Conservation (phyloP, 2,329 filamentous ascomycete genomes). For the Cordyceps sp. region DNA sequence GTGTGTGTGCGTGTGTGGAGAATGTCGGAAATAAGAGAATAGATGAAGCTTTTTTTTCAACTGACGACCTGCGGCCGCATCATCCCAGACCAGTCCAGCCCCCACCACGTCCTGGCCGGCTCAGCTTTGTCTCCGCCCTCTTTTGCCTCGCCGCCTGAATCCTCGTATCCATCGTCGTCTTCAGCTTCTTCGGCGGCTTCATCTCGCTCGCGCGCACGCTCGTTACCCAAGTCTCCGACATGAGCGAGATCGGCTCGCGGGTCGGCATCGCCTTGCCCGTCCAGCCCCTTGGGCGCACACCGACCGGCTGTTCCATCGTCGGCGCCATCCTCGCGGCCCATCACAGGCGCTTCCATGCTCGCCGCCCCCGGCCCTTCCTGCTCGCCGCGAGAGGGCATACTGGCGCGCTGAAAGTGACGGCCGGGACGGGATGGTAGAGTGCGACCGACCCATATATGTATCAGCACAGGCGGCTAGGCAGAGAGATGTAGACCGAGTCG, state of each 20-base stretch:
- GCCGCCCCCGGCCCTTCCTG: no score
- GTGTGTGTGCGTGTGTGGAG: no score
- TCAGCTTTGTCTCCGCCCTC: slow-evolving; percentile 30
- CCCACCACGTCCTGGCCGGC: slow-evolving; percentile 32
- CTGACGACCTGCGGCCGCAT: no score
- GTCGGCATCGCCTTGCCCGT: slow-evolving; percentile 47
- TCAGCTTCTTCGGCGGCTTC: slow-evolving; percentile 54
- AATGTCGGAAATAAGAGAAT: no score
- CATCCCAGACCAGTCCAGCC: no score
- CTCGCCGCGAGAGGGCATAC: no score
- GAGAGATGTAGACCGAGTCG: no score
- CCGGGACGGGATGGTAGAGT: no score
- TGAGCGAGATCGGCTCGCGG: slow-evolving; percentile 51
- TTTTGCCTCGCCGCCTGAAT: slow-evolving; percentile 35
- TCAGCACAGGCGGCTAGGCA: no score
- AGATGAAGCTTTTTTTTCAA: no score
- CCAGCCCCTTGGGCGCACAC: slow-evolving; percentile 43
- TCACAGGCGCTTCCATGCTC: slow-evolving; percentile 38
- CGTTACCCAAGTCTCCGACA: slow-evolving; percentile 54
- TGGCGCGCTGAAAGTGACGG: no score
- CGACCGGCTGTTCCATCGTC: slow-evolving; percentile 52
- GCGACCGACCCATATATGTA: no score
- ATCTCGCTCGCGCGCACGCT: slow-evolving; percentile 45
- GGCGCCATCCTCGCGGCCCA: slow-evolving; percentile 39
- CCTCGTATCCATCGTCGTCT: slow-evolving; percentile 48